These are phyloP conservation scores for Lithospermum erythrorhizon DNA, from an alignment of 257 asterid species.

Conservation along the genomic window DNA sequence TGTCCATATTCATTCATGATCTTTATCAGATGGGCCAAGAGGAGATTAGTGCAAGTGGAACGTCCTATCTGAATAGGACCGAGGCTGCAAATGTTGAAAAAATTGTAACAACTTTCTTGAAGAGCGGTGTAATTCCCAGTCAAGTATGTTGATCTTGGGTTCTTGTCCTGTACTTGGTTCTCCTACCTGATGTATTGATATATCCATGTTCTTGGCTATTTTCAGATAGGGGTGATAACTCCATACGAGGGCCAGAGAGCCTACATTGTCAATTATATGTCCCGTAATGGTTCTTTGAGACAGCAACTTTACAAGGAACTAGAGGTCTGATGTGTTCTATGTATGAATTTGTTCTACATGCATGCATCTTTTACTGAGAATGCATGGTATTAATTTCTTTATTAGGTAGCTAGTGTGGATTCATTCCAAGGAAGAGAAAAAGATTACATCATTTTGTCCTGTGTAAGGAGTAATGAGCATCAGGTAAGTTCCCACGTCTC, in stretches of 20 bases:
- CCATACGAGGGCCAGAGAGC: conserved; percentile 94
- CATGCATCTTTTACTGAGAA: not conserved
- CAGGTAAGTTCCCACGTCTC: conserved; percentile 44
- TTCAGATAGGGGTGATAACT: conserved; percentile 79
- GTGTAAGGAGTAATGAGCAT: conserved; percentile 98
- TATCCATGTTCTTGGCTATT: conserved; percentile 1
- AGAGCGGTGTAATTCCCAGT: conserved; percentile 85
- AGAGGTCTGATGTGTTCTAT: conserved; percentile 35
- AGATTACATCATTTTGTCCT: conserved; percentile 86
- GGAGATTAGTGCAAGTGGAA: conserved; percentile 87
- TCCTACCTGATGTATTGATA: not conserved
- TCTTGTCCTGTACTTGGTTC: not conserved
- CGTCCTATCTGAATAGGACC: conserved; percentile 74
- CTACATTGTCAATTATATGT: conserved; percentile 75
- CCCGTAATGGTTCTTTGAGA: conserved; percentile 71
- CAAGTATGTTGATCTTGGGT: conserved; percentile 32
- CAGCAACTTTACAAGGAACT: conserved; percentile 88
- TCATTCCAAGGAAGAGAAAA: conserved; percentile 99
- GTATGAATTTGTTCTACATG: conserved; percentile 3
- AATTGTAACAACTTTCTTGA: conserved; percentile 71
- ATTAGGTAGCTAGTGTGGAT: conserved; percentile 97
- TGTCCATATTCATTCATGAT: not conserved
- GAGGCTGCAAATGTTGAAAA: conserved; percentile 84
- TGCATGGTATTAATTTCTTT: conserved; percentile 12
- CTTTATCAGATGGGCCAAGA: conserved; percentile 77